These are phyloP conservation scores for Coix lacrymajobi DNA, from an alignment of 176 grass and related monocot species.

Conservation along the genomic window DNA sequence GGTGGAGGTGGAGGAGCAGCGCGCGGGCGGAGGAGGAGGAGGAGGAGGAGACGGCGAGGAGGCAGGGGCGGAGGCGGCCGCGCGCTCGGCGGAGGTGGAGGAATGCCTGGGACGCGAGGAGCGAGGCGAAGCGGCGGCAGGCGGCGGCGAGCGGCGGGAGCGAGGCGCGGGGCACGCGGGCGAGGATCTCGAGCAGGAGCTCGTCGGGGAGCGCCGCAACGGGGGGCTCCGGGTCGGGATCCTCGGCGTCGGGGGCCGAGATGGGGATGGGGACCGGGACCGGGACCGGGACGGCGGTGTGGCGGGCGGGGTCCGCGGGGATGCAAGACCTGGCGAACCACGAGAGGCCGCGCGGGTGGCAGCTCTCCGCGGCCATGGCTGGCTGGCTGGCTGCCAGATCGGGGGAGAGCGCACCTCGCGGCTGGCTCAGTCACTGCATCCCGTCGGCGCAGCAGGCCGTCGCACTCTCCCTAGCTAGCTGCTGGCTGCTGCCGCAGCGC, in stretches of 20 bases:
- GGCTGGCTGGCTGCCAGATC: neutral
- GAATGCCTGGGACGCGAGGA: slow-evolving; percentile 39
- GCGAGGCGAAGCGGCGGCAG: slow-evolving; percentile 57
- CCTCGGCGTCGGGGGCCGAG: neutral
- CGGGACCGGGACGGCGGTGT: slow-evolving; percentile 43
- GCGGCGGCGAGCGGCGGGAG: slow-evolving; percentile 45
- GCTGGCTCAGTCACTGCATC: neutral
- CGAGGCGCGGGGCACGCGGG: slow-evolving; percentile 43
- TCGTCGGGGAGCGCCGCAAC: slow-evolving; percentile 32
- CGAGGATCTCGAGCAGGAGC: slow-evolving; percentile 70
- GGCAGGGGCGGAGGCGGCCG: slow-evolving; percentile 46
- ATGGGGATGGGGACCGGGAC: neutral
- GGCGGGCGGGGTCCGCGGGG: slow-evolving; percentile 56
- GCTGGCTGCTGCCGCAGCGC: neutral
- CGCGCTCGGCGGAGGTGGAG: slow-evolving; percentile 49
- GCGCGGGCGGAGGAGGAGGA: slow-evolving; percentile 16
- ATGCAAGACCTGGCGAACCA: slow-evolving; percentile 72
- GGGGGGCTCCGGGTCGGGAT: neutral
- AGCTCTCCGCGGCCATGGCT: slow-evolving; percentile 57
- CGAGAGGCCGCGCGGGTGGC: slow-evolving; percentile 64
- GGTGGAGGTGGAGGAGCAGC: slow-evolving; percentile 35
- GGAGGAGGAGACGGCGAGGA: slow-evolving; percentile 48
- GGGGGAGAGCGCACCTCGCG: neutral
- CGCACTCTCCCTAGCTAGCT: no score
- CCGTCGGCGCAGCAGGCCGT: neutral